Conservation (phyloP, 2,329 filamentous ascomycete genomes). For the Aspergillus sp. region DNA sequence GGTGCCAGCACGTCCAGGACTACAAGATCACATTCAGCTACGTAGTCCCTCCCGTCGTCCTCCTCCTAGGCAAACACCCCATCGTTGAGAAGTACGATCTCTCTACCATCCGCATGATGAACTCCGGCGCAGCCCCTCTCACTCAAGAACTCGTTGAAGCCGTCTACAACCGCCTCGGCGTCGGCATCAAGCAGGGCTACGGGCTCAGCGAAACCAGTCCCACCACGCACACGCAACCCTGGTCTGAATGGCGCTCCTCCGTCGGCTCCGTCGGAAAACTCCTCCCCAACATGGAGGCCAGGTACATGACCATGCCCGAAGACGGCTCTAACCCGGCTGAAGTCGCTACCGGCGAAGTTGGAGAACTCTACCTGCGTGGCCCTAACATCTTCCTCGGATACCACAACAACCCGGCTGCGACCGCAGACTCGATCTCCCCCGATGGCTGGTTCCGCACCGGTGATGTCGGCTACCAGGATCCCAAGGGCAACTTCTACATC, state of each 20-base stretch:
- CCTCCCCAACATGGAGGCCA: slow-evolving; percentile 75
- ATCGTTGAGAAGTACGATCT: slow-evolving; percentile 78
- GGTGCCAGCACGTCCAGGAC: slow-evolving; percentile 74
- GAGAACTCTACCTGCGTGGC: slow-evolving; percentile 68
- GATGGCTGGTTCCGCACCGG: slow-evolving; percentile 92
- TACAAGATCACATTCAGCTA: slow-evolving; percentile 75
- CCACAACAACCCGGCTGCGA: slow-evolving; percentile 59
- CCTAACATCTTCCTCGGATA: slow-evolving; percentile 66
- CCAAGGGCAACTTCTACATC: slow-evolving; percentile 80
- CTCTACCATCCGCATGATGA: slow-evolving; percentile 75
- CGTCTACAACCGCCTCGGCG: slow-evolving; percentile 69
- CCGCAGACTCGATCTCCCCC: slow-evolving; percentile 53
- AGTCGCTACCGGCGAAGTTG: slow-evolving; percentile 61
- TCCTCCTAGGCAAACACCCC: slow-evolving; percentile 78
- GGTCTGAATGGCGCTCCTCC: slow-evolving; percentile 72
- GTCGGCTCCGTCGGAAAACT: slow-evolving; percentile 78
- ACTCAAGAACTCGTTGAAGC: slow-evolving; percentile 76
- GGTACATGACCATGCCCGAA: slow-evolving; percentile 66
- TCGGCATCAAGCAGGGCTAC: slow-evolving; percentile 90
- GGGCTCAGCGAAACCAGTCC: slow-evolving; percentile 86
- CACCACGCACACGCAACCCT: slow-evolving; percentile 70
- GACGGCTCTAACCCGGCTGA: slow-evolving; percentile 52
- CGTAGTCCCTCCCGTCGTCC: slow-evolving; percentile 79
- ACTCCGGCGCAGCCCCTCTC: slow-evolving; percentile 82
- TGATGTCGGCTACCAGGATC: slow-evolving; percentile 77